Evolutionary conservation across 345 rosid species (phyloP).

Genomic region (Brassica nigra): DNA sequence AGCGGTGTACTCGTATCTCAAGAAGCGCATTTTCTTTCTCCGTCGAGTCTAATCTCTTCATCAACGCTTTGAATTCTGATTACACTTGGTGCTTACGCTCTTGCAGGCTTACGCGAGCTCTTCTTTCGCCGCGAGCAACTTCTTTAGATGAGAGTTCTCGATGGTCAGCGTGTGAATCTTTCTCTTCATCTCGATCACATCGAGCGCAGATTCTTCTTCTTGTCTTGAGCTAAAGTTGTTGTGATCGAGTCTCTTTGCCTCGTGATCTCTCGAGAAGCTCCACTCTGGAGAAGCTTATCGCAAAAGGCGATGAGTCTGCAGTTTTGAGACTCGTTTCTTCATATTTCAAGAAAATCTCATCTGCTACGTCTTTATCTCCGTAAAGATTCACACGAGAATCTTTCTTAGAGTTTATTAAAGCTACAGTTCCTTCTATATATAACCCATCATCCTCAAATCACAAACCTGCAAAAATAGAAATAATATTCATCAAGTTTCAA

Average conservation of each 20-base stretch:
- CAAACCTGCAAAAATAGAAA: no score
- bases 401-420: constrained; percentile 49
- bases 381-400: constrained; percentile 37
- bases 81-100: constrained; percentile 53
- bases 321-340: constrained; percentile 45
- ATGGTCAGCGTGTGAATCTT: constrained; percentile 53
- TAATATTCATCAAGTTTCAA: no score
- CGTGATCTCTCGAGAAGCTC: constrained; percentile 52
- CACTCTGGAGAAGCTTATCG: constrained; percentile 50
- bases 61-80: constrained; percentile 65
- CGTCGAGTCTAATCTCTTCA: constrained; percentile 61
- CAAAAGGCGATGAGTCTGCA: constrained; percentile 43
- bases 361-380: constrained; percentile 47
- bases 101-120: constrained; percentile 56
- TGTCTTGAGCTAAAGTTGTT: constrained; percentile 20
- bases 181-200: constrained; percentile 50
- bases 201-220: constrained; percentile 30
- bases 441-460: no score
- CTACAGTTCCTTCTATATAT: constrained; percentile 46
- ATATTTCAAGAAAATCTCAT: constrained; percentile 45
- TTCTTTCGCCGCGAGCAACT: constrained; percentile 62
- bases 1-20: constrained; percentile 76
- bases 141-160: constrained; percentile 65
- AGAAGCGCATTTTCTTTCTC: constrained; percentile 89
- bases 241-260: constrained; percentile 51